phyloP scores from a whole-genome alignment of 805 yeast species.

The Dipodascus albidus region DNA sequence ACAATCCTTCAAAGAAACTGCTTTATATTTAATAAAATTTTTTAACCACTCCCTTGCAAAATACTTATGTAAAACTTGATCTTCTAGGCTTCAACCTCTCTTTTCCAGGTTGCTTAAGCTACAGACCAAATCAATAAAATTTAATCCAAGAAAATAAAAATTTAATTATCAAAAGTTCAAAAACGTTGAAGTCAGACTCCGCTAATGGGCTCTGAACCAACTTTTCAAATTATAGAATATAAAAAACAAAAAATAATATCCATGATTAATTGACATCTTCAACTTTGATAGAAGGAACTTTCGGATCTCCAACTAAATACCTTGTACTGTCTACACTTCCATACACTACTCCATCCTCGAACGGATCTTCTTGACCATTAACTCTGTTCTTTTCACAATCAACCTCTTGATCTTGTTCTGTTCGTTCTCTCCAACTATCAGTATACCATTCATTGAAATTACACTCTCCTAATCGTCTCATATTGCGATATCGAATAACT shows the following conservation, averaged over 20 bases:
- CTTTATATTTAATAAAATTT: no score
- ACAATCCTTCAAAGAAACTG: no score
- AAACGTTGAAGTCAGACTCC: no score
- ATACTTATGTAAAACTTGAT: no score
- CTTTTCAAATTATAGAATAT: no score
- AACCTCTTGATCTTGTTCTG: background rate
- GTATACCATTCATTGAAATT: background rate
- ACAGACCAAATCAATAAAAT: no score
- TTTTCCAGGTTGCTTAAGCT: no score
- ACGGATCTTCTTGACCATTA: background rate
- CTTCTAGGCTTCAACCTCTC: no score
- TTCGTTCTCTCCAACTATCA: background rate
- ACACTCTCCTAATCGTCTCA: background rate
- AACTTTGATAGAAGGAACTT: background rate
- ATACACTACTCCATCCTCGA: background rate
- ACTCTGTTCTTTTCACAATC: background rate
- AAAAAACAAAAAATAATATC: background rate
- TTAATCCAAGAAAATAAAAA: no score
- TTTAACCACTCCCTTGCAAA: no score
- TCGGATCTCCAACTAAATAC: background rate
- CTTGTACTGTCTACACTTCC: background rate
- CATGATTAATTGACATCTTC: background rate
- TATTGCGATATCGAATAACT: background rate
- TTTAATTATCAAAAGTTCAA: no score
- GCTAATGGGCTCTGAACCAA: no score